These are phyloP conservation scores for Ophiocordyceps camponoti-leonardi DNA, from an alignment of 2,329 filamentous ascomycete genomes.

Conservation along the genomic window DNA sequence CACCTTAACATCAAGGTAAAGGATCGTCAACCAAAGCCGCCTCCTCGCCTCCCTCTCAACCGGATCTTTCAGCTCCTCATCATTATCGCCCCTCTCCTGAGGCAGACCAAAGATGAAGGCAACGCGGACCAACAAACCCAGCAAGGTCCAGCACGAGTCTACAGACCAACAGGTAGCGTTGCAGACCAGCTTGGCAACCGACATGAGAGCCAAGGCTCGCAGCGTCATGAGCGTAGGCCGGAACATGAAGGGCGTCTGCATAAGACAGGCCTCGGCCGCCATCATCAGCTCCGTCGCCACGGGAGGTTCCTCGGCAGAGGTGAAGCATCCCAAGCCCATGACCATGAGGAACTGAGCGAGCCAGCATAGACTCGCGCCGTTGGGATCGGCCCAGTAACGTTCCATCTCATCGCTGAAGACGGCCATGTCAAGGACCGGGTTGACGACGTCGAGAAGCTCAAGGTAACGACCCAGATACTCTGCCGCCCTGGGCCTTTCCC, in stretches of 20 bases:
- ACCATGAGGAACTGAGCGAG: constrained; percentile 18
- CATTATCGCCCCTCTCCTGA: constrained; percentile 10
- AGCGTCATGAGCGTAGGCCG: constrained; percentile 15
- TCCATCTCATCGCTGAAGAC: constrained; percentile 13
- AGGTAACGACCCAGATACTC: constrained; percentile 13
- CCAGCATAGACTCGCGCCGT: constrained; percentile 13
- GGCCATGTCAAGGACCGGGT: constrained; percentile 15
- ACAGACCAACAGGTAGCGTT: constrained; percentile 19
- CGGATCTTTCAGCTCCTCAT: constrained; percentile 8
- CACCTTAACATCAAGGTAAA: constrained; percentile 18
- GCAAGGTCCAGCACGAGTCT: constrained; percentile 17
- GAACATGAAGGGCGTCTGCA: constrained; percentile 20
- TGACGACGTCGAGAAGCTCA: constrained; percentile 15
- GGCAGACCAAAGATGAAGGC: constrained; percentile 18
- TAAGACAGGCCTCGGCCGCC: constrained; percentile 18
- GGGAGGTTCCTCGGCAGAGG: constrained; percentile 12
- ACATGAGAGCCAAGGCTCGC: constrained; percentile 14
- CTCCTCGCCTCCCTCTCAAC: constrained; percentile 12
- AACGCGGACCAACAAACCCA: constrained; percentile 16
- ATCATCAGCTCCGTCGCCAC: constrained; percentile 17
- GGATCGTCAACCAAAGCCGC: constrained; percentile 17
- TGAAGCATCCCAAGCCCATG: constrained; percentile 16
- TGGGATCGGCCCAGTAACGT: constrained; percentile 15
- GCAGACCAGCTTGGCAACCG: constrained; percentile 18
- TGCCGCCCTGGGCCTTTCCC: constrained; percentile 9